A percentile compares a stretch with the other conserved stretches of the same genome.
phyloP scores from a whole-genome alignment of 306 rosid genomes.

The Dalbergia oliveri region DNA sequence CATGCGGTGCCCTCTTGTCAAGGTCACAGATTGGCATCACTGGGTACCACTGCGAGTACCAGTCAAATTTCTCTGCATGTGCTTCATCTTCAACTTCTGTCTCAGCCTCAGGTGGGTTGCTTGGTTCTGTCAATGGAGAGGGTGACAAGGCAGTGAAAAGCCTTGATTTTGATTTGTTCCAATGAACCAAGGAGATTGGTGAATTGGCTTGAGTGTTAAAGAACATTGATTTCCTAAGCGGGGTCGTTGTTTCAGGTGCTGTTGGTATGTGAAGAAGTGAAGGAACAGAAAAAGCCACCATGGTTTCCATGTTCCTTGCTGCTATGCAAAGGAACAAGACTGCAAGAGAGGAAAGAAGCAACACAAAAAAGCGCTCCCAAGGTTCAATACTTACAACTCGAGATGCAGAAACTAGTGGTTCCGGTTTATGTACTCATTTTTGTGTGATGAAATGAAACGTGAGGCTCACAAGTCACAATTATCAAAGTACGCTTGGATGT shows the following conservation, averaged over 20 bases:
- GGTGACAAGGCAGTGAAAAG: conserved; percentile 67
- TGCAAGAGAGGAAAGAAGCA: background rate
- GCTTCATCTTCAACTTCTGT: conserved; percentile 42
- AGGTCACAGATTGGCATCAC: conserved; percentile 88
- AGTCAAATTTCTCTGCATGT: conserved; percentile 64
- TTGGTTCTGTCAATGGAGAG: conserved; percentile 58
- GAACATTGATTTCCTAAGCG: conserved; percentile 47
- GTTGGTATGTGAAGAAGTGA: conserved; percentile 17
- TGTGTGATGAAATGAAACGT: background rate
- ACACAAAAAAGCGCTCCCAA: too few species aligned
- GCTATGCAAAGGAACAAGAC: background rate
- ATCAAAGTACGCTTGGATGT: too few species aligned
- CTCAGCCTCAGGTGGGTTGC: conserved; percentile 48
- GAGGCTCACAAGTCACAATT: conserved; percentile 16
- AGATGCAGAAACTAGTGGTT: conserved; percentile 37
- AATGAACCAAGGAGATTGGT: conserved; percentile 30
- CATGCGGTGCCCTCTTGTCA: conserved; percentile 84
- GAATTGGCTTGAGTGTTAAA: conserved; percentile 44
- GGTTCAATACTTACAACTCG: background rate
- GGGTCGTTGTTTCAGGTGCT: conserved; percentile 35
- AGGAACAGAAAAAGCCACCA: too few species aligned
- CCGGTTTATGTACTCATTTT: background rate
- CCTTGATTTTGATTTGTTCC: conserved; percentile 50
- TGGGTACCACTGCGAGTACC: conserved; percentile 94
- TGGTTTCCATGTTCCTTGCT: background rate